Percentiles rank a stretch among this genome's conserved stretches.
phyloP scores from a whole-genome alignment of 352 stramenopile species.

The Nothophytophthora sp. region DNA sequence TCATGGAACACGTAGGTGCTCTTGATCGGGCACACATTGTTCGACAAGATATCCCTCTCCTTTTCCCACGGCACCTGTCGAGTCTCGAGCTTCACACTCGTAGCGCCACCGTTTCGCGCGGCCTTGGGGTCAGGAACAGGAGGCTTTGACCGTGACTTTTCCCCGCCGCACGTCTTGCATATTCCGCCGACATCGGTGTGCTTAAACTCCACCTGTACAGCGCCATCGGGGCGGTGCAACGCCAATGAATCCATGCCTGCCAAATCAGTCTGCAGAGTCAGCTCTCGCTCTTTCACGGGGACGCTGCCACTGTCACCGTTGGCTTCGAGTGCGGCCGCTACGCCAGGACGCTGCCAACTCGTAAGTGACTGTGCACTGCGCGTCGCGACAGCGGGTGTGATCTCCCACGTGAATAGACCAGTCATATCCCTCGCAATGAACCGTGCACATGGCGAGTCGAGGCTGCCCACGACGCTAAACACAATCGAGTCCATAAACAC shows the following conservation, averaged over 20 bases:
- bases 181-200: slow-evolving; percentile 20
- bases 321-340: not conserved
- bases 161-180: slow-evolving; percentile 63
- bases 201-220: slow-evolving; percentile 69
- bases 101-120: slow-evolving; percentile 4
- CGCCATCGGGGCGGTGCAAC: slow-evolving; percentile 43
- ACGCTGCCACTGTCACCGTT: slow-evolving; percentile 1
- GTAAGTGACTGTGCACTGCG: slow-evolving; percentile 17
- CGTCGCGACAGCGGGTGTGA: slow-evolving; percentile 42
- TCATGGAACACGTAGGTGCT: slow-evolving; percentile 83
- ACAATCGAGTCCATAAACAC: slow-evolving; percentile 90
- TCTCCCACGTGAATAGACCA: slow-evolving; percentile 85
- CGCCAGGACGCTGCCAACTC: slow-evolving; percentile 7
- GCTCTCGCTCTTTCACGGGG: slow-evolving; percentile 34
- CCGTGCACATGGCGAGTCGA: slow-evolving; percentile 72
- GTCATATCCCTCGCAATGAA: slow-evolving; percentile 88
- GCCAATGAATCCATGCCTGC: slow-evolving; percentile 28
- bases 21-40: slow-evolving; percentile 66
- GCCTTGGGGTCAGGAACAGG: slow-evolving; percentile 23
- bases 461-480: slow-evolving; percentile 79
- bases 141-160: slow-evolving; percentile 39
- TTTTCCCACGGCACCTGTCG: slow-evolving; percentile 61
- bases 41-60: slow-evolving; percentile 62
- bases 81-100: slow-evolving; percentile 36
- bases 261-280: slow-evolving; percentile 40